Percentiles rank a stretch among this genome's conserved stretches.
Evolutionary conservation across 1,284 basidiomycete species (phyloP).

Genomic region (Pseudozyma sp.): DNA sequence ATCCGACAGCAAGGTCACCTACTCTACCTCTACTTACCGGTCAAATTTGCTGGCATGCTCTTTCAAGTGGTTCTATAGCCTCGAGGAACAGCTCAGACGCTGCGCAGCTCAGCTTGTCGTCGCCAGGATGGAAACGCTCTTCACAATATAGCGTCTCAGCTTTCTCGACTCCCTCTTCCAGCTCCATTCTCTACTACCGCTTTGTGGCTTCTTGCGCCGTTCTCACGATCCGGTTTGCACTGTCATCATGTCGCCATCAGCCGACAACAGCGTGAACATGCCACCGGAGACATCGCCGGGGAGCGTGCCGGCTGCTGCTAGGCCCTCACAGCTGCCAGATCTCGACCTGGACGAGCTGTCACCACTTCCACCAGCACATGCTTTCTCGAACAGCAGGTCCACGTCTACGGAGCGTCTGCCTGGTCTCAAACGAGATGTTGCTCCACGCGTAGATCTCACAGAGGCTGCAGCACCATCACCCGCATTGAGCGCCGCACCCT

Average conservation of each 20-base stretch:
- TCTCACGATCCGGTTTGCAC: not conserved
- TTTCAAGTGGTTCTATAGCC: no score
- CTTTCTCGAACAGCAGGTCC: constrained; percentile 13
- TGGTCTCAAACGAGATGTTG: constrained; percentile 13
- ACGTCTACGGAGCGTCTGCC: constrained; percentile 21
- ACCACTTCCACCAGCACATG: constrained; percentile 39
- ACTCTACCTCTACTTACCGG: no score
- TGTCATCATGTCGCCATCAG: constrained; percentile 8
- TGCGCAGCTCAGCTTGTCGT: no score
- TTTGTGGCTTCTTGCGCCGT: not conserved
- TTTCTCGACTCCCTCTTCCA: no score
- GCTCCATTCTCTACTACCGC: no score
- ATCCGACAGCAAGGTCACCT: no score
- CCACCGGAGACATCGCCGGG: not conserved
- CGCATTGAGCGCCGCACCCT: constrained; percentile 26
- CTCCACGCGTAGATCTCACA: not conserved
- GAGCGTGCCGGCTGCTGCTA: not conserved
- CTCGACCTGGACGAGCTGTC: constrained; percentile 47
- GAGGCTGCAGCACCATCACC: constrained; percentile 14
- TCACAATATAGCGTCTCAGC: no score
- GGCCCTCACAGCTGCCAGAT: constrained; percentile 13
- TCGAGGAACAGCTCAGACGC: no score
- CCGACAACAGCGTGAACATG: not conserved
- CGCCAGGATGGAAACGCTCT: no score
- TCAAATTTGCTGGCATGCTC: no score